Conservation (phyloP, 176 grass and related monocot species). For the Phoenix roebelenii region DNA sequence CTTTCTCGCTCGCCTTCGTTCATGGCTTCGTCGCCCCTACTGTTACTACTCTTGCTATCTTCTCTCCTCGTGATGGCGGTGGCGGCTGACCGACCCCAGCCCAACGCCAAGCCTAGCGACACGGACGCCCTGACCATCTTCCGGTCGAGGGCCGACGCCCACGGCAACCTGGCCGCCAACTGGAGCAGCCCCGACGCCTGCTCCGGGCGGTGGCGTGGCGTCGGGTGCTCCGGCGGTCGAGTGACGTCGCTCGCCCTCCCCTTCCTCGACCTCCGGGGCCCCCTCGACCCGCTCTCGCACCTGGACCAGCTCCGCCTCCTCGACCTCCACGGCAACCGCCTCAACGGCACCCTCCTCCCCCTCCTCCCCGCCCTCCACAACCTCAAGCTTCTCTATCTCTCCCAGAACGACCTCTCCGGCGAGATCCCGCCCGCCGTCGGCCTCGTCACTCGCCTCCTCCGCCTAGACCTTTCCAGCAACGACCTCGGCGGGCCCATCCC, state of each 20-base stretch:
- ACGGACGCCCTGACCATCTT: constrained; percentile 63
- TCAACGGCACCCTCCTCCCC: constrained; percentile 57
- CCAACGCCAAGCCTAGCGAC: constrained; percentile 29
- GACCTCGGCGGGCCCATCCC: constrained; percentile 48
- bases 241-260: constrained; percentile 47
- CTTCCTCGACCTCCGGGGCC: constrained; percentile 61
- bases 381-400: constrained; percentile 65
- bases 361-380: constrained; percentile 43
- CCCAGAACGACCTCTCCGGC: constrained; percentile 59
- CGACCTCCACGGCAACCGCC: constrained; percentile 68
- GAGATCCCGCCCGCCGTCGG: constrained; percentile 25
- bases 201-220: constrained; percentile 41
- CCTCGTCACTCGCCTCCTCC: constrained; percentile 19
- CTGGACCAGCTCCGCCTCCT: constrained; percentile 59
- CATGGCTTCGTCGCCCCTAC: too few species aligned
- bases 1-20: too few species aligned
- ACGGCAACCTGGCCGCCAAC: constrained; percentile 56
- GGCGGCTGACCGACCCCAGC: background rate
- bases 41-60: too few species aligned
- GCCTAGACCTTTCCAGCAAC: constrained; percentile 56
- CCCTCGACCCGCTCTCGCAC: constrained; percentile 50
- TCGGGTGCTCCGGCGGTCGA: constrained; percentile 37
- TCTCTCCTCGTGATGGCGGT: background rate
- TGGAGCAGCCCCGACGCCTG: constrained; percentile 67
- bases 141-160: constrained; percentile 41